Evolutionary conservation across 768 basidiomycete species (phyloP), one percentile per base, ranked within the genome.

Genomic region (Mycena epipterygia): DNA sequence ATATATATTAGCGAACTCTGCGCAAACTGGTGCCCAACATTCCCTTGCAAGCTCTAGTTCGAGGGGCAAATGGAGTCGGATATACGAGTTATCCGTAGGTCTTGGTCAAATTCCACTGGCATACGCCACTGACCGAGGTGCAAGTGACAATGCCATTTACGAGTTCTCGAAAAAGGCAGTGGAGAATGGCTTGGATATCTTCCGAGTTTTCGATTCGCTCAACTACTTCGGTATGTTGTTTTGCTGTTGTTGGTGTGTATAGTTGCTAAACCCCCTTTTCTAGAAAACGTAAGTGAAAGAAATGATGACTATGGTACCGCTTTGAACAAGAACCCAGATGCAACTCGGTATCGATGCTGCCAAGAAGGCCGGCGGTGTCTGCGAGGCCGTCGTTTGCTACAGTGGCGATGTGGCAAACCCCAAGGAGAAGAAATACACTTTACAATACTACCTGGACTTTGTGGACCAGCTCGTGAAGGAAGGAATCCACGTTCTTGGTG

Each of bases 151-250:
- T 76, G 97, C 95, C 67, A 98, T 99, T 81, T 99, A 99, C 83
- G 98, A 98, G 81, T 99, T 99, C 86, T 98, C 95, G 70, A 97
- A 97, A 87, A 97, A 97, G 81, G 98, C 98, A 27, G 97, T 99
- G n/a, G 96, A 99, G 84, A 98, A 98, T 76, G 98, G 98, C 79
- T 89, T 99, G 56, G 98, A 99, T 83, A 99, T 99, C 80, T 99
- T 99, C 94, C 90, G 98, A 78, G 96, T 99, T 61, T 99, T 99
- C 76, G 98, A 99, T 81, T 98, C 98, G 33, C 85, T 99, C 82
- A 99, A 99, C 86, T 99, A 99, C 82, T 93, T 99, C 72, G 97
- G 97, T 92, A 82, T 59, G 90, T 85, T 52, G 13, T 29, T 39
- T 29, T 41, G 19, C 35, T 64, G 21, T 25, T 41, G 21, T 39